Conservation (phyloP, 2,329 filamentous ascomycete species). For the Hypoxylon sp. region DNA sequence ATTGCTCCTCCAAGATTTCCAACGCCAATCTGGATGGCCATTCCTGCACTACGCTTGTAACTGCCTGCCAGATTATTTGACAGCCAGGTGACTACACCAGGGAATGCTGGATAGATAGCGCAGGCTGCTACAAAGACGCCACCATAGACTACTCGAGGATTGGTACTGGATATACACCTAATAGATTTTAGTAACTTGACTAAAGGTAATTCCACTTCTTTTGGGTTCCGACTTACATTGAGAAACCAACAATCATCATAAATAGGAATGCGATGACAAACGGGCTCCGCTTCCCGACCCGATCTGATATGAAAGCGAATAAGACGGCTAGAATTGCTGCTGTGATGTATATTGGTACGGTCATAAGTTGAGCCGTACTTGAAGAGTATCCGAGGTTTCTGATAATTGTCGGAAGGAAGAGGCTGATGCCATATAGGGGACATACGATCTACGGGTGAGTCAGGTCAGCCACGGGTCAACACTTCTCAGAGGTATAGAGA, state of each 20-base stretch:
- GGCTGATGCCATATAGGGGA: conserved; percentile 69
- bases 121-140: conserved; percentile 83
- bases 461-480: conserved; percentile 24
- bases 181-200: conserved; percentile 52
- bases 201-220: neutral
- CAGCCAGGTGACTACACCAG: conserved; percentile 84
- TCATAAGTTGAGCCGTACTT: conserved; percentile 75
- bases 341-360: conserved; percentile 71
- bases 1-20: conserved; percentile 75
- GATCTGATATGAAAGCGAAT: conserved; percentile 70
- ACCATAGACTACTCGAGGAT: conserved; percentile 76
- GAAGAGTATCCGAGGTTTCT: conserved; percentile 70
- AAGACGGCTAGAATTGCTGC: conserved; percentile 72
- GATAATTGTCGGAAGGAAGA: conserved; percentile 76
- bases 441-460: conserved; percentile 61
- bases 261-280: conserved; percentile 70
- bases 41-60: conserved; percentile 76
- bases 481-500: conserved; percentile 37
- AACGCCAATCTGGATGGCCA: conserved; percentile 75
- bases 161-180: conserved; percentile 71
- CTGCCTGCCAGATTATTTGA: conserved; percentile 81
- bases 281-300: conserved; percentile 66
- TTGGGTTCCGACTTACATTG: conserved; percentile 59
- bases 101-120: conserved; percentile 84
- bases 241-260: conserved; percentile 70